Conservation (phyloP, 1,284 basidiomycete genomes). For the Anthracocystis panici-leucophaei region DNA sequence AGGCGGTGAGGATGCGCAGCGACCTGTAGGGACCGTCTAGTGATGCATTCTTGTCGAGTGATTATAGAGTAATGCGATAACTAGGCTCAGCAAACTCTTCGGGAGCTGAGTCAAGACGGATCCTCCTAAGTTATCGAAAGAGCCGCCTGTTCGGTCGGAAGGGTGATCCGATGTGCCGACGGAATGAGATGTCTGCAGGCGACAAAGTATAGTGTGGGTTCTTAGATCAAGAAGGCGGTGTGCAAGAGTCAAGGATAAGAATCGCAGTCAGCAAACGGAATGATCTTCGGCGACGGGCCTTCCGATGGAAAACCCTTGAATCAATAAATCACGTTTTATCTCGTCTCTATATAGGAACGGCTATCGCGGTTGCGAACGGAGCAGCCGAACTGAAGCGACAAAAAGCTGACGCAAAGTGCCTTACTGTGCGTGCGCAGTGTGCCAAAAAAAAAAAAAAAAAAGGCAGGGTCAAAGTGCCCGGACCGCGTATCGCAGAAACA, state of each 20-base stretch:
- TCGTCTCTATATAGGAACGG: too few relatives aligned
- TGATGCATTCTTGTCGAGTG: background rate
- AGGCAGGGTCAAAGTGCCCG: conserved; percentile 1
- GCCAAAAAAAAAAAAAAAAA: background rate
- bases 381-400: background rate
- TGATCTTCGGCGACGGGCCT: conserved; percentile 5
- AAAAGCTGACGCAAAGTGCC: background rate
- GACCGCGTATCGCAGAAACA: background rate
- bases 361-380: conserved; percentile 7
- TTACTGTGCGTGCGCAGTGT: background rate
- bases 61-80: background rate
- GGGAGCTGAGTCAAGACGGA: background rate
- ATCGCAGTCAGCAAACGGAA: background rate
- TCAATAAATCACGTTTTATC: conserved; percentile 7
- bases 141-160: conserved; percentile 1
- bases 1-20: background rate
- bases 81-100: too few relatives aligned
- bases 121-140: background rate
- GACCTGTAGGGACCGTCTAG: background rate
- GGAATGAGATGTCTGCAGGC: background rate
- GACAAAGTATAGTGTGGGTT: background rate
- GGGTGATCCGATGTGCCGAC: background rate
- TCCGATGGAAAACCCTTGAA: background rate
- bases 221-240: too few relatives aligned
- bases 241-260: too few relatives aligned